These are phyloP conservation scores for Coriolopsis trogii DNA, from an alignment of 1,284 basidiomycete species.

Conservation along the genomic window DNA sequence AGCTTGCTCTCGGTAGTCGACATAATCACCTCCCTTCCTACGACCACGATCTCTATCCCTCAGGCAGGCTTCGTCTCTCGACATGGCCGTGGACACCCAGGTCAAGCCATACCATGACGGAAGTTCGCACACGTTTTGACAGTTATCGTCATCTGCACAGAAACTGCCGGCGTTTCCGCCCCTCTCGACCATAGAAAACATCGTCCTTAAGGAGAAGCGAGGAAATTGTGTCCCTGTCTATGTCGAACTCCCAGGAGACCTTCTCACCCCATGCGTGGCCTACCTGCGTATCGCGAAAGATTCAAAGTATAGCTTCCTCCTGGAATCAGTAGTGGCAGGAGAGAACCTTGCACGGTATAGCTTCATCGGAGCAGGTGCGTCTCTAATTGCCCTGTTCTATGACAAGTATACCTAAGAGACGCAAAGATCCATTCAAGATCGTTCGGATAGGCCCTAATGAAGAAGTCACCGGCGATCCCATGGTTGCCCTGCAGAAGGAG, in stretches of 20 bases:
- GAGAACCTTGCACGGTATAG: slow-evolving; percentile 94
- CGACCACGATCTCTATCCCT: not conserved
- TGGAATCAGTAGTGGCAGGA: slow-evolving; percentile 91
- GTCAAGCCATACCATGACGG: slow-evolving; percentile 31
- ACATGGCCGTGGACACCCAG: slow-evolving; percentile 41
- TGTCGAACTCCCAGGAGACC: slow-evolving; percentile 91
- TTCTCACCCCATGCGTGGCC: slow-evolving; percentile 96
- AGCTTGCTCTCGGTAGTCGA: not conserved
- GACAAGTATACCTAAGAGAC: not conserved
- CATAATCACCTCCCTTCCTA: not conserved
- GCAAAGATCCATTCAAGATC: slow-evolving; percentile 87
- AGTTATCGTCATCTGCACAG: slow-evolving; percentile 38
- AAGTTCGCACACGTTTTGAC: slow-evolving; percentile 8
- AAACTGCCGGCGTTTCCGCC: slow-evolving; percentile 68
- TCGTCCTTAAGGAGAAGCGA: slow-evolving; percentile 75
- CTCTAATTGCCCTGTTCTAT: not conserved
- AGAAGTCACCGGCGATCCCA: slow-evolving; percentile 87
- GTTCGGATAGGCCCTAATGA: slow-evolving; percentile 88
- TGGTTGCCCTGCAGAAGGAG: slow-evolving; percentile 84
- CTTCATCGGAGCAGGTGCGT: slow-evolving; percentile 92
- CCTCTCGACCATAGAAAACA: slow-evolving; percentile 68
- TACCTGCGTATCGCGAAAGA: slow-evolving; percentile 94
- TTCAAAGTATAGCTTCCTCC: slow-evolving; percentile 89
- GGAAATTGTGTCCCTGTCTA: slow-evolving; percentile 95
- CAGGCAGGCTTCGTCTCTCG: not conserved